Percentiles rank a stretch among this genome's conserved stretches.
Evolutionary conservation across 148 eudicot genomes (phyloP).

Genomic region (Polygonum aviculare): DNA sequence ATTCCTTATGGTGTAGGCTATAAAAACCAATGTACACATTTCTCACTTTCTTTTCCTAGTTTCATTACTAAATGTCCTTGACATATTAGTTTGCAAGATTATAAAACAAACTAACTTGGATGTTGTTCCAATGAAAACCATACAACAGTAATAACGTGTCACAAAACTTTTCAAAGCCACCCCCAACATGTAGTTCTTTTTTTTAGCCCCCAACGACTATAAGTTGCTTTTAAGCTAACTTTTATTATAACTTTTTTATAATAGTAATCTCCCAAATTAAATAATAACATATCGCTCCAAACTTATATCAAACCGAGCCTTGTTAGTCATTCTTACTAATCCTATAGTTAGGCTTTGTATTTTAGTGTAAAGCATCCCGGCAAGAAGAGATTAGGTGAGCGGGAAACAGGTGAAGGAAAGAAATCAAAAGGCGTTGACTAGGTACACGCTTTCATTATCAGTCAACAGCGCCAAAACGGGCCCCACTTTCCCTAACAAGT

Average conservation of each 20-base stretch:
- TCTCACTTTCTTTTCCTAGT: too few relatives aligned
- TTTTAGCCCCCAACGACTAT: too few relatives aligned
- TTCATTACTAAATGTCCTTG: neutral
- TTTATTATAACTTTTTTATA: neutral
- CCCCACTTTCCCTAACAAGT: neutral
- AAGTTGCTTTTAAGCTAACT: neutral
- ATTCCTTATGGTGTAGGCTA: too few relatives aligned
- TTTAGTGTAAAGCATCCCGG: neutral
- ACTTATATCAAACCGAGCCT: too few relatives aligned
- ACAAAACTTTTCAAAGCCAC: neutral
- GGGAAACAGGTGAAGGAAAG: neutral
- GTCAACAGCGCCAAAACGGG: neutral
- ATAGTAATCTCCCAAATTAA: too few relatives aligned
- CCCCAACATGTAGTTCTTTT: too few relatives aligned
- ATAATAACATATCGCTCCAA: too few relatives aligned
- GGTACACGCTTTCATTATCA: neutral
- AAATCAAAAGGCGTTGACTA: constrained; percentile 6
- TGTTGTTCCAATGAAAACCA: neutral
- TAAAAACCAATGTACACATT: too few relatives aligned
- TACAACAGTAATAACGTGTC: neutral
- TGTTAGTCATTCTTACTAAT: too few relatives aligned
- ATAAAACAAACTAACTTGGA: neutral
- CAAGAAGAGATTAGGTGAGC: constrained; percentile 1
- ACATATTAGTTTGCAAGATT: neutral
- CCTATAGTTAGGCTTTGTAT: neutral